Evolutionary conservation across 495 filamentous ascomycete species (phyloP).

Genomic region (Penicillium crystallinum): DNA sequence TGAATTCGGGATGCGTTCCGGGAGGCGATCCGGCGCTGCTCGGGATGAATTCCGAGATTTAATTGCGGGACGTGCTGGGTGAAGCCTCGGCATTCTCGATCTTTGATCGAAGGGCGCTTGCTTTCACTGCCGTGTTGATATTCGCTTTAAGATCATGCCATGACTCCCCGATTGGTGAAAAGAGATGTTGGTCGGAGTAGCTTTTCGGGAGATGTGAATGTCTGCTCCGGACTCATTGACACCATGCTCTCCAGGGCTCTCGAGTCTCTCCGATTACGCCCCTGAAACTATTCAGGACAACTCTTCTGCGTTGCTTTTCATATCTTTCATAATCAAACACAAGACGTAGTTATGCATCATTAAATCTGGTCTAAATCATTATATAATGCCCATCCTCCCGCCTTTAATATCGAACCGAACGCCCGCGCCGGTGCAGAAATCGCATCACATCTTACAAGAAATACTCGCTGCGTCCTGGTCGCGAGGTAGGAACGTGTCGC

Average conservation of each 20-base stretch:
- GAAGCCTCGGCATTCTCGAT: not conserved
- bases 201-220: too few species aligned
- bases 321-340: not conserved
- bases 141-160: not conserved
- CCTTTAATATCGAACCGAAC: slow-evolving; percentile 25
- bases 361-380: slow-evolving; percentile 34
- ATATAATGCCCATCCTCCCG: slow-evolving; percentile 32
- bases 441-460: slow-evolving; percentile 64
- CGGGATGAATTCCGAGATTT: slow-evolving; percentile 6
- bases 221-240: too few species aligned
- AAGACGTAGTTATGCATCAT: slow-evolving; percentile 22
- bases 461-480: slow-evolving; percentile 84
- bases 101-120: not conserved
- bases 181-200: too few species aligned
- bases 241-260: too few species aligned
- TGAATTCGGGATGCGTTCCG: slow-evolving; percentile 18
- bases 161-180: not conserved
- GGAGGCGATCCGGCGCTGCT: slow-evolving; percentile 12
- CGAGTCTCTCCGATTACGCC: too few species aligned
- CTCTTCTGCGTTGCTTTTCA: not conserved
- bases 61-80: not conserved
- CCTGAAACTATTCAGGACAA: too few species aligned
- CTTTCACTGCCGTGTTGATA: not conserved
- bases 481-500: slow-evolving; percentile 75
- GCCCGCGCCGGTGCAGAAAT: slow-evolving; percentile 39